Percentiles rank a stretch among this genome's conserved stretches.
Evolutionary conservation across 768 basidiomycete genomes (phyloP).

Genomic region (Leccinum subgranulosum): DNA sequence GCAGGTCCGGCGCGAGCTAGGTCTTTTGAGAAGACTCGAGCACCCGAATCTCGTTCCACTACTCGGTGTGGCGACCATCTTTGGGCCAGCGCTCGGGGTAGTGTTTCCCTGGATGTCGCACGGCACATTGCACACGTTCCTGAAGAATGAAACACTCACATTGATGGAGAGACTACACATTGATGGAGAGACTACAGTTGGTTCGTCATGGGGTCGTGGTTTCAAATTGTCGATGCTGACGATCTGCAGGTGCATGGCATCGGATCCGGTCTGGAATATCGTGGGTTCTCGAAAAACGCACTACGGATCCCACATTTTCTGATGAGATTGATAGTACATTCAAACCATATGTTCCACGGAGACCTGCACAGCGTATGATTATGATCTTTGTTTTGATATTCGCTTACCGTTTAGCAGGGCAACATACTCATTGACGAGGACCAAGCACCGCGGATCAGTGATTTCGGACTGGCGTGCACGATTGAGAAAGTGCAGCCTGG

Average conservation of each 20-base stretch:
- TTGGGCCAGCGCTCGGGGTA: neutral
- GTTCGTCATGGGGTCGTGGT: neutral
- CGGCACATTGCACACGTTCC: neutral
- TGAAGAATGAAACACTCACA: neutral
- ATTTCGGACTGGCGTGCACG: too few relatives aligned
- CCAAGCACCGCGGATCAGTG: too few relatives aligned
- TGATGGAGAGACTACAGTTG: neutral
- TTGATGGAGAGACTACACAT: neutral
- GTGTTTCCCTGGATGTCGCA: conserved; percentile 1
- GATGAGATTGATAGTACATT: too few relatives aligned
- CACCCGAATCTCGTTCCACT: neutral
- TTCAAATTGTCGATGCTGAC: neutral
- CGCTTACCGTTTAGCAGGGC: too few relatives aligned
- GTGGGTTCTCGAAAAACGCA: too few relatives aligned
- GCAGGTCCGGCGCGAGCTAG: neutral
- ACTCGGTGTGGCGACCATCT: neutral
- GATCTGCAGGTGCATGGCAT: neutral
- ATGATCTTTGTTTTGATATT: too few relatives aligned
- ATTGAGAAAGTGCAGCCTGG: too few relatives aligned
- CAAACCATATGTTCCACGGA: too few relatives aligned
- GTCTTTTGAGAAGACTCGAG: conserved; percentile 4
- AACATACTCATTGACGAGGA: too few relatives aligned
- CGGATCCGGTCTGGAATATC: too few relatives aligned
- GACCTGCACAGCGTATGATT: too few relatives aligned
- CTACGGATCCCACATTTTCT: too few relatives aligned